Conservation (phyloP, 108 stramenopile species). For the Parmales sp. region DNA sequence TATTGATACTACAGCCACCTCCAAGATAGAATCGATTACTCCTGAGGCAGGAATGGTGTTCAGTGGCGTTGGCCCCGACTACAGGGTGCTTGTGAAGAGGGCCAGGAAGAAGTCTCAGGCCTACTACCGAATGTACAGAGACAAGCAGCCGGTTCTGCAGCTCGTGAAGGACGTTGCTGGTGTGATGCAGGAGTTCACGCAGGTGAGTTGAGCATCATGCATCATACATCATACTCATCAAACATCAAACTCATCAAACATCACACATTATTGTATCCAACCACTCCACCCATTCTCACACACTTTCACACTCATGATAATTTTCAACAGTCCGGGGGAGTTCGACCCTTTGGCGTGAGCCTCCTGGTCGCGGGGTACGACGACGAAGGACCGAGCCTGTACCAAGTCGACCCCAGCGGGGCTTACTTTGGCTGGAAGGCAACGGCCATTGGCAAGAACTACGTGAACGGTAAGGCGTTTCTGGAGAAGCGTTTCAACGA, state of each 20-base stretch:
- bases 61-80: slow-evolving; percentile 97
- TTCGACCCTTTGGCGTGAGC: slow-evolving; percentile 91
- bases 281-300: too few relatives aligned
- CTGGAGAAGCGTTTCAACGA: slow-evolving; percentile 90
- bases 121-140: slow-evolving; percentile 81
- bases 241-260: neutral
- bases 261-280: neutral
- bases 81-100: slow-evolving; percentile 90
- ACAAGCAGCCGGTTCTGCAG: slow-evolving; percentile 79
- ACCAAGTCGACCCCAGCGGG: slow-evolving; percentile 95
- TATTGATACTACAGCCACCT: slow-evolving; percentile 73
- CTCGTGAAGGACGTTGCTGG: slow-evolving; percentile 83
- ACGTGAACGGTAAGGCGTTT: slow-evolving; percentile 94
- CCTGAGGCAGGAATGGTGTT: slow-evolving; percentile 86
- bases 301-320: too few relatives aligned
- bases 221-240: neutral
- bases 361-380: slow-evolving; percentile 91
- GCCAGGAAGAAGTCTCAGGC: slow-evolving; percentile 88
- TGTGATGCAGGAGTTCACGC: slow-evolving; percentile 97
- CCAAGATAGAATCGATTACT: slow-evolving; percentile 82
- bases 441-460: slow-evolving; percentile 97
- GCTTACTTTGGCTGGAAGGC: slow-evolving; percentile 99
- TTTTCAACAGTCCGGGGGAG: slow-evolving; percentile 94
- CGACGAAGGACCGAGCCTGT: slow-evolving; percentile 82
- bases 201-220: too few relatives aligned